phyloP scores from a whole-genome alignment of 768 basidiomycete genomes.

The Lentinula edodes region DNA sequence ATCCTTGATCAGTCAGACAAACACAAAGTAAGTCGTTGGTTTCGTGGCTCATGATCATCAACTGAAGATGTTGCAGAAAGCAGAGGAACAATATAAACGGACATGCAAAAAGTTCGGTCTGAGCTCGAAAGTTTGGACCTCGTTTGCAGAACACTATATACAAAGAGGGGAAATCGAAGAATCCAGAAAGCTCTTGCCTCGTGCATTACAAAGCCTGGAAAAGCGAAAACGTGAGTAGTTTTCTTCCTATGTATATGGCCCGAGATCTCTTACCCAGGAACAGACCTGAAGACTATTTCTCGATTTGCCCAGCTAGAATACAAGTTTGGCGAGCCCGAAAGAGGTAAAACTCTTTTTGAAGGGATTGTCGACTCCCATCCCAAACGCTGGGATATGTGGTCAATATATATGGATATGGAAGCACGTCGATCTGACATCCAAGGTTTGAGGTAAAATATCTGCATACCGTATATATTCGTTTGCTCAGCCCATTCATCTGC shows the following conservation, averaged over 20 bases:
- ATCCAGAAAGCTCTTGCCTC: constrained; percentile 80
- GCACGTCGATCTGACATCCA: constrained; percentile 75
- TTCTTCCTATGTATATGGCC: not conserved
- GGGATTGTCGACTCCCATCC: constrained; percentile 95
- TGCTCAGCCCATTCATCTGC: not conserved
- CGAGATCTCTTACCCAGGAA: not conserved
- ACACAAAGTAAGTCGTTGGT: constrained; percentile 47
- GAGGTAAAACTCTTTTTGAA: constrained; percentile 94
- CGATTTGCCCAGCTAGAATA: constrained; percentile 96
- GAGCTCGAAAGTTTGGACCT: constrained; percentile 91
- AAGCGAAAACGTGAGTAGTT: constrained; percentile 81
- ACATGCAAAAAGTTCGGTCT: constrained; percentile 93
- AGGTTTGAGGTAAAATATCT: constrained; percentile 53
- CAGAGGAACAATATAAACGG: constrained; percentile 86
- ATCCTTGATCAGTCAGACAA: constrained; percentile 86
- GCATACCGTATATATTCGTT: too few relatives aligned
- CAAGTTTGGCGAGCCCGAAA: constrained; percentile 87
- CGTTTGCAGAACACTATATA: constrained; percentile 80
- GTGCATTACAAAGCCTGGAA: constrained; percentile 85
- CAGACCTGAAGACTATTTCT: constrained; percentile 93
- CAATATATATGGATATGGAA: constrained; percentile 96
- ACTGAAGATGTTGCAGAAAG: constrained; percentile 49
- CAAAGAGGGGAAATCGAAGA: constrained; percentile 68
- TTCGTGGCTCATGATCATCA: not conserved
- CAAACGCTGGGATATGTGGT: constrained; percentile 94